Conservation (phyloP, 139 green algal genomes). For the Coelastrella sp. region DNA sequence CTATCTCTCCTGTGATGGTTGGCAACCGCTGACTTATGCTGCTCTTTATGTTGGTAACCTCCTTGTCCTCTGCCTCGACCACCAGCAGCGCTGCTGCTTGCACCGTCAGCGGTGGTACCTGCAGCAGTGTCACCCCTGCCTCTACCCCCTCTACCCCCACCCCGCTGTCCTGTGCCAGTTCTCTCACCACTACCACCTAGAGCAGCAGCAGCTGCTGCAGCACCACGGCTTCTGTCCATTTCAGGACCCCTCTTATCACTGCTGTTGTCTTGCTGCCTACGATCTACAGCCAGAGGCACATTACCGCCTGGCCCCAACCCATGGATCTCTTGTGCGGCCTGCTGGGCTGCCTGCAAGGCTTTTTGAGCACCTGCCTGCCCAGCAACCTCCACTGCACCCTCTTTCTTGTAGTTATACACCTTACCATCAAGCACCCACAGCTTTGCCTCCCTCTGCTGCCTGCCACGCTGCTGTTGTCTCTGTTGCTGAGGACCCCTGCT, state of each 20-base stretch:
- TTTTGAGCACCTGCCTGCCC: conserved; percentile 59
- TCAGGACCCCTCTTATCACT: neutral
- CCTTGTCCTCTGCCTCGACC: conserved; percentile 22
- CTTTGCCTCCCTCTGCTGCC: conserved; percentile 40
- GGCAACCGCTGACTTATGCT: conserved; percentile 78
- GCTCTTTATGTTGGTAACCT: conserved; percentile 70
- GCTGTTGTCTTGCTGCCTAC: neutral
- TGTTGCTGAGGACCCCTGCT: neutral
- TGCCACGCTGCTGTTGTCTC: conserved; percentile 38
- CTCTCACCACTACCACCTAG: conserved; percentile 1
- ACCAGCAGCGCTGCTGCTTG: neutral
- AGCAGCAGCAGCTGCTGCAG: conserved; percentile 61
- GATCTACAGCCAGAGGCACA: conserved; percentile 34
- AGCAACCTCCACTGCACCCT: conserved; percentile 69
- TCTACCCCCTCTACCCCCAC: neutral
- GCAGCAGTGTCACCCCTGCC: conserved; percentile 14
- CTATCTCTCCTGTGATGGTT: conserved; percentile 87
- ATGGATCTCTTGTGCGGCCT: conserved; percentile 66
- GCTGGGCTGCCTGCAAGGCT: conserved; percentile 56
- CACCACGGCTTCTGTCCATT: conserved; percentile 53
- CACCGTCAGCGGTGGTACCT: neutral
- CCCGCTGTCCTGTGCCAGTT: neutral
- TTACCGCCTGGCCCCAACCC: conserved; percentile 77
- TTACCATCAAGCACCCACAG: conserved; percentile 80
- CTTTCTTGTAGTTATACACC: conserved; percentile 90